Conservation (phyloP, 192 early-diverging fungal species). For the Backusella tarrabulga region DNA sequence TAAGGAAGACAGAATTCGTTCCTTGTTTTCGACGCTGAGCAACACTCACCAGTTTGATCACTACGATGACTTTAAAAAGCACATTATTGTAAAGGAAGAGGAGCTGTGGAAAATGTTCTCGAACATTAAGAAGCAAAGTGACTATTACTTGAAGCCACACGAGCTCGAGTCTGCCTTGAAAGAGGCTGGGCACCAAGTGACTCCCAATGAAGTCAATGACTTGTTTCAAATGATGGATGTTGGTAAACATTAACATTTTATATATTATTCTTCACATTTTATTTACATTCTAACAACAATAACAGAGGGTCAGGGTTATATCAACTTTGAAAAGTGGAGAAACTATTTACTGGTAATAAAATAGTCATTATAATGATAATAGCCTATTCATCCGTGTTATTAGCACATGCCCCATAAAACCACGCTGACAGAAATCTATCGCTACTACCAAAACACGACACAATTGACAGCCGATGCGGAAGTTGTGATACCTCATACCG, state of each 20-base stretch:
- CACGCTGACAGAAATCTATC: slow-evolving; percentile 58
- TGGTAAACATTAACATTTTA: slow-evolving; percentile 11
- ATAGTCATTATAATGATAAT: neutral
- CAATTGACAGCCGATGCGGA: slow-evolving; percentile 67
- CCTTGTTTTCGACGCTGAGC: slow-evolving; percentile 34
- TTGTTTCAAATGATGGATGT: slow-evolving; percentile 61
- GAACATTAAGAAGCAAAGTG: slow-evolving; percentile 58
- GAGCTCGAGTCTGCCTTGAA: slow-evolving; percentile 55
- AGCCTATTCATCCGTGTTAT: slow-evolving; percentile 13
- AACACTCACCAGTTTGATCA: slow-evolving; percentile 32
- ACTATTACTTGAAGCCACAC: slow-evolving; percentile 51
- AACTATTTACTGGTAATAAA: slow-evolving; percentile 49
- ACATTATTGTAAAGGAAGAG: slow-evolving; percentile 63
- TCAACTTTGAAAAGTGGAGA: slow-evolving; percentile 67
- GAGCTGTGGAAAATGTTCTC: slow-evolving; percentile 61
- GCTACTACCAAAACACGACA: slow-evolving; percentile 55
- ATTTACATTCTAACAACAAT: neutral
- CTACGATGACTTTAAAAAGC: slow-evolving; percentile 53
- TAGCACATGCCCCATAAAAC: slow-evolving; percentile 59
- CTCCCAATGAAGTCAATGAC: slow-evolving; percentile 51
- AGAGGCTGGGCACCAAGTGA: slow-evolving; percentile 57
- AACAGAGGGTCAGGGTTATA: slow-evolving; percentile 52
- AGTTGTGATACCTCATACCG: slow-evolving; percentile 54
- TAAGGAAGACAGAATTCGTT: slow-evolving; percentile 34
- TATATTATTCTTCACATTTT: neutral